These are phyloP conservation scores for Dactylellina drechsleri DNA, from an alignment of 2,329 filamentous ascomycete genomes.

Conservation along the genomic window DNA sequence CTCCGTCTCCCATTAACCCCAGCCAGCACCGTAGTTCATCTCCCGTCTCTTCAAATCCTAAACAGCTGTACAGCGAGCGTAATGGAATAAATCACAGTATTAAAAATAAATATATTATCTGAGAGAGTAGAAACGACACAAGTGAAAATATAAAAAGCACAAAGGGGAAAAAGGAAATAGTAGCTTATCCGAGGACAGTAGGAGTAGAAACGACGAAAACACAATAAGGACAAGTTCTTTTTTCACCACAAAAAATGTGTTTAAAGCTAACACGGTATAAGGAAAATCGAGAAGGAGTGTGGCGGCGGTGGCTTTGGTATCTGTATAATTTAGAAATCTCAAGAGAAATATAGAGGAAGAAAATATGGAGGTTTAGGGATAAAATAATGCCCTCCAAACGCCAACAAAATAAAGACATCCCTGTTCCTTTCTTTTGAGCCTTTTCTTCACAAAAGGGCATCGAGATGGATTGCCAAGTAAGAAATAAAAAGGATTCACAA, in stretches of 20 bases:
- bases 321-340: slow-evolving; percentile 3
- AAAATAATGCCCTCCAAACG: slow-evolving; percentile 24
- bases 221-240: no score
- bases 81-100: slow-evolving; percentile 28
- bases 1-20: no score
- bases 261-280: no score
- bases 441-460: not conserved
- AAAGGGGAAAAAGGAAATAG: not conserved
- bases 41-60: no score
- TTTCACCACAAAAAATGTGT: not conserved
- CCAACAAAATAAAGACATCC: slow-evolving; percentile 12
- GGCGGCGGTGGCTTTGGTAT: slow-evolving; percentile 31
- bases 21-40: no score
- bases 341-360: slow-evolving; percentile 7
- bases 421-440: slow-evolving; percentile 8
- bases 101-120: slow-evolving; percentile 55
- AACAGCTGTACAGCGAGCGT: no score
- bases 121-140: slow-evolving; percentile 50
- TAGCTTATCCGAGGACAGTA: not conserved
- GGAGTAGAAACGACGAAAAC: no score
- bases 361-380: slow-evolving; percentile 15
- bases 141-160: slow-evolving; percentile 30
- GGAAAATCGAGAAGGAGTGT: slow-evolving; percentile 19
- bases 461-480: not conserved
- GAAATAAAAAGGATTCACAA: not conserved